Percentiles rank a stretch among this genome's conserved stretches.
Conservation (phyloP, 1,284 basidiomycete species). For the Omphalotus olearius region DNA sequence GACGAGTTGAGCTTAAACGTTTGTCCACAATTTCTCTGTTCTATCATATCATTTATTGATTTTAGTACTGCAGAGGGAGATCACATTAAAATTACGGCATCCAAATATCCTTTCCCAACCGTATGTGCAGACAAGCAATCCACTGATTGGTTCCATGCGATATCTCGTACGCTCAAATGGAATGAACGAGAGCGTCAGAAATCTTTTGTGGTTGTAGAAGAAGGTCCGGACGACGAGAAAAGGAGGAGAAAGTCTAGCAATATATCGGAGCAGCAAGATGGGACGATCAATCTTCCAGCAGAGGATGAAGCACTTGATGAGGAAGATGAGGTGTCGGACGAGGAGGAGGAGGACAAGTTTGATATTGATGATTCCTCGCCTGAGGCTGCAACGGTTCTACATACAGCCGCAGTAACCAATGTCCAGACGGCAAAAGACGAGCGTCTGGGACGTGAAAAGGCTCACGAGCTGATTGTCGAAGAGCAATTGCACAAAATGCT, state of each 20-base stretch:
- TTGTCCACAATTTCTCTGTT: conserved; percentile 29
- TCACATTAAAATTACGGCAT: conserved; percentile 98
- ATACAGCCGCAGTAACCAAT: conserved; percentile 16
- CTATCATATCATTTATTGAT: conserved; percentile 4
- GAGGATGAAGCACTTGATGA: conserved; percentile 37
- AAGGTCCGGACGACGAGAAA: conserved; percentile 51
- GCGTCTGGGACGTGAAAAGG: conserved; percentile 17
- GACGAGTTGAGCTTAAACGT: conserved; percentile 94
- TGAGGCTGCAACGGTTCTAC: conserved; percentile 36
- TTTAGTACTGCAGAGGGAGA: conserved; percentile 75
- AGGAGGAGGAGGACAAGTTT: conserved; percentile 72
- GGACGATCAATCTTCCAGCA: conserved; percentile 20
- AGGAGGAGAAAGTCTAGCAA: conserved; percentile 31
- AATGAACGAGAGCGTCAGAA: conserved; percentile 97
- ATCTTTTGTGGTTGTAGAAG: conserved; percentile 96
- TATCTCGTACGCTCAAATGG: conserved; percentile 95
- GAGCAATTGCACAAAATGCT: conserved; percentile 26
- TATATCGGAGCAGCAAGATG: conserved; percentile 14
- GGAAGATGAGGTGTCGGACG: conserved; percentile 45
- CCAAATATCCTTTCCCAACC: conserved; percentile 97
- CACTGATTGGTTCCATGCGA: conserved; percentile 97
- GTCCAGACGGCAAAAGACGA: conserved; percentile 18
- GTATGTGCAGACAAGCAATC: conserved; percentile 97
- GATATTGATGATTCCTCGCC: conserved; percentile 87
- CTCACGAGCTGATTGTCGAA: conserved; percentile 24